phyloP scores from a whole-genome alignment of 768 basidiomycete species.

The Termitomyces sp. region DNA sequence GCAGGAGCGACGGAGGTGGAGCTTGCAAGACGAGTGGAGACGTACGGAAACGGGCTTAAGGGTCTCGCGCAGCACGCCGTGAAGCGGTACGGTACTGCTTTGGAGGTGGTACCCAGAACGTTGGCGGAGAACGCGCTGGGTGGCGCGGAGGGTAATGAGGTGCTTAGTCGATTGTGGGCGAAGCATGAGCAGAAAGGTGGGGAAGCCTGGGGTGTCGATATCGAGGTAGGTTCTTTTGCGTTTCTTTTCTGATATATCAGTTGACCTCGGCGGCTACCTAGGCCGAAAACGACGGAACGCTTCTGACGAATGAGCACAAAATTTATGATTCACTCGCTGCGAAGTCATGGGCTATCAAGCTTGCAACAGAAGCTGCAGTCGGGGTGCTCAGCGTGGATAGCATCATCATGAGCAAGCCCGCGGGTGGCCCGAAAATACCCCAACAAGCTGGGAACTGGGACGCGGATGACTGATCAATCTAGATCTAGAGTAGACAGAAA shows the following conservation, averaged over 20 bases:
- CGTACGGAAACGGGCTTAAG: too few species aligned
- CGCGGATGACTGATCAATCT: slow-evolving; percentile 53
- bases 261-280: slow-evolving; percentile 22
- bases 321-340: slow-evolving; percentile 88
- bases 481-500: too few species aligned
- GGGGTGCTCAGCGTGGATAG: slow-evolving; percentile 93
- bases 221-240: slow-evolving; percentile 58
- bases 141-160: slow-evolving; percentile 89
- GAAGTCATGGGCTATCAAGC: slow-evolving; percentile 84
- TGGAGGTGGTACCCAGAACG: slow-evolving; percentile 91
- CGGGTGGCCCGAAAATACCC: slow-evolving; percentile 83
- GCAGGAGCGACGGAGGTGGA: too few species aligned
- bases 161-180: slow-evolving; percentile 84
- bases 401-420: slow-evolving; percentile 96
- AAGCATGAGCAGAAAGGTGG: slow-evolving; percentile 80
- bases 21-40: too few species aligned
- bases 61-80: too few species aligned
- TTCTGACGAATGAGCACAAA: slow-evolving; percentile 55
- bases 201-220: slow-evolving; percentile 79
- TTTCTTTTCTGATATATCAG: not conserved
- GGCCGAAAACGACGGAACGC: slow-evolving; percentile 78
- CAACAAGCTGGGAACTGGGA: slow-evolving; percentile 90
- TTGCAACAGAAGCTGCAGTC: slow-evolving; percentile 90
- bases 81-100: slow-evolving; percentile 80
- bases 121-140: slow-evolving; percentile 94